A percentile compares a stretch with the other conserved stretches of the same genome.
phyloP scores from a whole-genome alignment of 2,329 filamentous ascomycete species.

The Fusarium nygamai region DNA sequence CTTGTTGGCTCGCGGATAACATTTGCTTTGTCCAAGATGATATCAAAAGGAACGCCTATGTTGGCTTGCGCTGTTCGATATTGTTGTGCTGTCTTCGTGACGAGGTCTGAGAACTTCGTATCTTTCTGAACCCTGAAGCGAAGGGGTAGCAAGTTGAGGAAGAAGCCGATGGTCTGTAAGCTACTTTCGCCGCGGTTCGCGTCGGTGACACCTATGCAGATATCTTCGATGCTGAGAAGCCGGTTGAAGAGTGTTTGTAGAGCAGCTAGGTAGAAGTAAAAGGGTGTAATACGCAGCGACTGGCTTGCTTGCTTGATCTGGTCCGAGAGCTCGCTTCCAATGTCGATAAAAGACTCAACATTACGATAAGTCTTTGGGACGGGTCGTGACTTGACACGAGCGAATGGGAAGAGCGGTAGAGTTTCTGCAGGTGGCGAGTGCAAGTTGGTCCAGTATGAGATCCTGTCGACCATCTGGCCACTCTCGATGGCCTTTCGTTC shows the following conservation, averaged over 20 bases:
- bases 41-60: not conserved
- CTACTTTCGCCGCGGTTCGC: not conserved
- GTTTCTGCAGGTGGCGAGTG: not conserved
- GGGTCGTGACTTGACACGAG: not conserved
- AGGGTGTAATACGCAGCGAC: not conserved
- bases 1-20: not conserved
- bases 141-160: not conserved
- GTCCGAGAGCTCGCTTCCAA: not conserved
- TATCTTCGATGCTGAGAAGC: not conserved
- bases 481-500: not conserved
- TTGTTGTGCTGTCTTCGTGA: not conserved
- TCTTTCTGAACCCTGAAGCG: not conserved
- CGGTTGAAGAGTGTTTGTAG: not conserved
- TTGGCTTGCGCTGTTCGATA: not conserved
- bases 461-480: not conserved
- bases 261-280: not conserved
- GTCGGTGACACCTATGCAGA: not conserved
- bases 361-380: not conserved
- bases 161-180: not conserved
- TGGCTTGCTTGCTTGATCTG: not conserved
- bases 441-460: not conserved
- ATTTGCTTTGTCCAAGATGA: not conserved
- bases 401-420: not conserved
- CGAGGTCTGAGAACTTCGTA: not conserved
- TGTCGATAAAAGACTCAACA: not conserved